Evolutionary conservation across 306 rosid species (phyloP), one percentile per base, ranked within the genome.

Genomic region (Pyrus betulifolia): DNA sequence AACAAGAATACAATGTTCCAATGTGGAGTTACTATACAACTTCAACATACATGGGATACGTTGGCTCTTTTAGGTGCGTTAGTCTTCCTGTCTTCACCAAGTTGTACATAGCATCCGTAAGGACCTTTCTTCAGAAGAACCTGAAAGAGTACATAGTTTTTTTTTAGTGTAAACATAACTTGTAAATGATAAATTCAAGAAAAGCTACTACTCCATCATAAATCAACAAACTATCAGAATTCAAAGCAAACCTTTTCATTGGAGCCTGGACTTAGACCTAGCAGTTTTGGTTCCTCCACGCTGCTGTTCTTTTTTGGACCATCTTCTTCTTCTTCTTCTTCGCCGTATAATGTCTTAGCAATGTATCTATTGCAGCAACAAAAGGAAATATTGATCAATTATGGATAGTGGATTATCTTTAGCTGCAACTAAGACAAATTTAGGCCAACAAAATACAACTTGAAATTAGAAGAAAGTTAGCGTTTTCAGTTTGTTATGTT

Each of bases 71-170:
- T 89, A 33, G 99, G 99, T 58, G 70, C 15, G 81, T 78, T 83
- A 59, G 89, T 93, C 80, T 89, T 96, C 85, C 83, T 87, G 82
- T 96, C 99, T 83, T 92, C 98, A 67, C 99, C 97, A 46, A 91
- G 98, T 81, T 96, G 99, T 72, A 96, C 90, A 79, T 96, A 96
- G 52, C 71, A 83, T 74, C 99, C 99, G 69, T 87, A 92, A 52
- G 99, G 97, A 74, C 99, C 99, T 35, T 58, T 76, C 88, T 96
- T 96, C 83, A 96, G 81, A 81, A 92, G 87, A 87, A 96, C 77
- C 99, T 95, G 90, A 79, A 75, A 67, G 72, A 74, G 31, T 64
- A 5, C 6, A 40, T 30, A 46, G 14, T 9, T 38, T 58, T 59
- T 65, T 51, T 42, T 31, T 51, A 74, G 23, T 22, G 67, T 67